These are phyloP conservation scores for Phytopythium montanum DNA, from an alignment of 352 stramenopile genomes.

Conservation along the genomic window DNA sequence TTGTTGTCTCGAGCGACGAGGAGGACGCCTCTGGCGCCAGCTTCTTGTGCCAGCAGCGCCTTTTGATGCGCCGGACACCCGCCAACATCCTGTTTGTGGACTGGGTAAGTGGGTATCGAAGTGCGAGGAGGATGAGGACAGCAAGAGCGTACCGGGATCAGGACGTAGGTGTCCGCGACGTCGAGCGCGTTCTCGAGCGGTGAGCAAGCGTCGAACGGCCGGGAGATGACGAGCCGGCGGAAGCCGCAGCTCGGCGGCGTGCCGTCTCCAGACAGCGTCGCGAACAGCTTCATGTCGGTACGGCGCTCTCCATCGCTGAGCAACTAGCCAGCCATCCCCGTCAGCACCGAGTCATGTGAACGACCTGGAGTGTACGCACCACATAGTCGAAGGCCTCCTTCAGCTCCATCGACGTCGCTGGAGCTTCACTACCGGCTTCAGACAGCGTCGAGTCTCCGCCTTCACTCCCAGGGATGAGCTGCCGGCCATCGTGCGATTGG, in stretches of 20 bases:
- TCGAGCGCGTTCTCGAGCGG: slow-evolving; percentile 30
- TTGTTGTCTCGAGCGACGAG: slow-evolving; percentile 61
- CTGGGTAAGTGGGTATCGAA: not conserved
- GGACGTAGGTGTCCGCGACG: slow-evolving; percentile 47
- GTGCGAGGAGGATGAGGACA: not conserved
- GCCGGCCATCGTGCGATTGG: slow-evolving; percentile 49
- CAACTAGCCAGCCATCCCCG: slow-evolving; percentile 18
- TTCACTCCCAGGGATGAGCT: slow-evolving; percentile 16
- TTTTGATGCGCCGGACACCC: slow-evolving; percentile 69
- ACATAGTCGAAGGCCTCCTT: slow-evolving; percentile 44
- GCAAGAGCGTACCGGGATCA: slow-evolving; percentile 50
- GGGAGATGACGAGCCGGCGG: slow-evolving; percentile 43
- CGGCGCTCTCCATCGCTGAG: slow-evolving; percentile 38
- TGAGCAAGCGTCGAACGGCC: slow-evolving; percentile 50
- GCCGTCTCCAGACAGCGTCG: slow-evolving; percentile 52
- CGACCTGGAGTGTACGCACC: slow-evolving; percentile 17
- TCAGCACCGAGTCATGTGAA: not conserved
- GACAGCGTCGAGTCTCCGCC: slow-evolving; percentile 12
- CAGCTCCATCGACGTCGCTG: slow-evolving; percentile 1
- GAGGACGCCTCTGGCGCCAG: slow-evolving; percentile 53
- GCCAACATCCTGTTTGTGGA: slow-evolving; percentile 23
- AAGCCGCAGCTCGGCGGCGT: slow-evolving; percentile 52
- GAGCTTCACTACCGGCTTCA: not conserved
- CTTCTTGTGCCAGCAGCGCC: slow-evolving; percentile 47
- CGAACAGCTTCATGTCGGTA: slow-evolving; percentile 45